phyloP scores from a whole-genome alignment of 768 basidiomycete genomes.

The Lentinula boryana region DNA sequence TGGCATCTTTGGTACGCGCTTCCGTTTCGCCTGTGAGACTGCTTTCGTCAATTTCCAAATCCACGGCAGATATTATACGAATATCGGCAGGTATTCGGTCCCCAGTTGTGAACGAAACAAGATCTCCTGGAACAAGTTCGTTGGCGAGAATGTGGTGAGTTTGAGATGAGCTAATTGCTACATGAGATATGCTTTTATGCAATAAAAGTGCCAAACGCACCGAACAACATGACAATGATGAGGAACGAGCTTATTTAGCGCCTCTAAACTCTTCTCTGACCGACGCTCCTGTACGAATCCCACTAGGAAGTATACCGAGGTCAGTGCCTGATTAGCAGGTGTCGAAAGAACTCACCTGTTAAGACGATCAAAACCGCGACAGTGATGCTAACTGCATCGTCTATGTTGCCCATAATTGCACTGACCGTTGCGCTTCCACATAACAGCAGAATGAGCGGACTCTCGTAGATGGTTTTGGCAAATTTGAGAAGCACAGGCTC shows the following conservation, averaged over 20 bases:
- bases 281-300: constrained; percentile 95
- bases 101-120: constrained; percentile 84
- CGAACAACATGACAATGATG: constrained; percentile 93
- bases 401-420: constrained; percentile 89
- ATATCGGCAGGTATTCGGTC: constrained; percentile 95
- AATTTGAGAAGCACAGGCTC: constrained; percentile 86
- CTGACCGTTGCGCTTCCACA: constrained; percentile 88
- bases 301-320: constrained; percentile 34
- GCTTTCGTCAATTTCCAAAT: constrained; percentile 93
- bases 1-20: constrained; percentile 62
- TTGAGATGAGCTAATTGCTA: constrained; percentile 25
- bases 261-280: constrained; percentile 91
- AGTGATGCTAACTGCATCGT: constrained; percentile 91
- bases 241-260: constrained; percentile 93
- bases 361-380: constrained; percentile 90
- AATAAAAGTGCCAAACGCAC: constrained; percentile 15
- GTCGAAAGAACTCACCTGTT: constrained; percentile 53
- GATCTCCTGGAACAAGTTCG: constrained; percentile 93
- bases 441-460: constrained; percentile 83
- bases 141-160: constrained; percentile 85
- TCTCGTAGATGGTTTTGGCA: constrained; percentile 92
- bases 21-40: constrained; percentile 92
- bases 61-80: constrained; percentile 72
- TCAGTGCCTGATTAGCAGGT: constrained; percentile 12
- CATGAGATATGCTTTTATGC: constrained; percentile 12